A percentile compares a stretch with the other conserved stretches of the same genome.
Conservation (phyloP, 2,329 filamentous ascomycete genomes). For the Mollisia scopiformis region DNA sequence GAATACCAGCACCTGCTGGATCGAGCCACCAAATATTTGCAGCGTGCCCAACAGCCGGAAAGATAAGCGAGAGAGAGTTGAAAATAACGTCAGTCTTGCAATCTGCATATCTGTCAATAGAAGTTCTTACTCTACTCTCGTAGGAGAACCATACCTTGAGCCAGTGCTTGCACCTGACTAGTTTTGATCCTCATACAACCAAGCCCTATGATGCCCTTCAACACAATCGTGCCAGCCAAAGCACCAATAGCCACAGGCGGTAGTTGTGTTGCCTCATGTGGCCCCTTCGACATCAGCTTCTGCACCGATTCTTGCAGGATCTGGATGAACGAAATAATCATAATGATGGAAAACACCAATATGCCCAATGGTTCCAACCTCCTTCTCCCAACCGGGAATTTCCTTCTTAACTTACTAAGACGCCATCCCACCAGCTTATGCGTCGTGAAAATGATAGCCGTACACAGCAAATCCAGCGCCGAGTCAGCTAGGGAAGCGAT, state of each 20-base stretch:
- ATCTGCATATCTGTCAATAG: slow-evolving; percentile 39
- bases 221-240: slow-evolving; percentile 55
- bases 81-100: slow-evolving; percentile 66
- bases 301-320: slow-evolving; percentile 60
- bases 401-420: slow-evolving; percentile 48
- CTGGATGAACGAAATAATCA: slow-evolving; percentile 64
- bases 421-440: slow-evolving; percentile 61
- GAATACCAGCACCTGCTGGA: slow-evolving; percentile 56
- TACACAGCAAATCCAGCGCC: slow-evolving; percentile 61
- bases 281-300: slow-evolving; percentile 50
- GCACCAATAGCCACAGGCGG: slow-evolving; percentile 55
- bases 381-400: slow-evolving; percentile 57
- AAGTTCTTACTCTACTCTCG: background rate
- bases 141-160: slow-evolving; percentile 44
- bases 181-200: slow-evolving; percentile 60
- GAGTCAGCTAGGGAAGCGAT: slow-evolving; percentile 63
- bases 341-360: slow-evolving; percentile 62
- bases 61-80: slow-evolving; percentile 61
- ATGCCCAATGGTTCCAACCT: slow-evolving; percentile 62
- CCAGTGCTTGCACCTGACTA: slow-evolving; percentile 62
- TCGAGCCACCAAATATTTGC: slow-evolving; percentile 67
- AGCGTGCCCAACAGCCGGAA: slow-evolving; percentile 60
- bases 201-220: slow-evolving; percentile 62
- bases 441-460: slow-evolving; percentile 60
- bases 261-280: slow-evolving; percentile 47